Percentiles rank a stretch among this genome's conserved stretches.
These are phyloP conservation scores for Aspergillus sp. DNA, from an alignment of 2,329 filamentous ascomycete genomes.

Conservation along the genomic window DNA sequence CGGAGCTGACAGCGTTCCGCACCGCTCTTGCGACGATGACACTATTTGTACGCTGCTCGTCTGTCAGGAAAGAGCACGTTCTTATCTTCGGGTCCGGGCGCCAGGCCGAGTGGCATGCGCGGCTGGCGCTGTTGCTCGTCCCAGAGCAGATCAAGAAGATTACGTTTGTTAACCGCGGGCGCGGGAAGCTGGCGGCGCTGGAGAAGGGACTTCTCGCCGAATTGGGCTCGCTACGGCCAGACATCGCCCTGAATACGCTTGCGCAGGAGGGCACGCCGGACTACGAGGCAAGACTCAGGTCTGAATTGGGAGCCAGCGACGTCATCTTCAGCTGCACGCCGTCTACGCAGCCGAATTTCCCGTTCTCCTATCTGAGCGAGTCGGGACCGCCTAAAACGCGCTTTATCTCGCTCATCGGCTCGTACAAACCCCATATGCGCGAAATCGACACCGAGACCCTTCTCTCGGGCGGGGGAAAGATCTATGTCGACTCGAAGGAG, in stretches of 20 bases:
- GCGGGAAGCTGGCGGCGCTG: slow-evolving; percentile 48
- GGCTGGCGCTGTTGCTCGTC: slow-evolving; percentile 42
- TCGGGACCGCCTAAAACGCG: slow-evolving; percentile 24
- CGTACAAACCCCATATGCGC: slow-evolving; percentile 46
- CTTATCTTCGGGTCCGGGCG: slow-evolving; percentile 42
- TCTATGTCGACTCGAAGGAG: slow-evolving; percentile 54
- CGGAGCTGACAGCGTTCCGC: slow-evolving; percentile 68
- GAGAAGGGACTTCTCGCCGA: slow-evolving; percentile 19
- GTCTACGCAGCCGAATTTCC: slow-evolving; percentile 36
- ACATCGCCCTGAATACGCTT: slow-evolving; percentile 21
- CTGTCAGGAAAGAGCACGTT: slow-evolving; percentile 23
- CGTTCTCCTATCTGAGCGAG: slow-evolving; percentile 29
- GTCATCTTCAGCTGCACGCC: slow-evolving; percentile 45
- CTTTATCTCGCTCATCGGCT: slow-evolving; percentile 45
- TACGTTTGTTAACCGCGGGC: slow-evolving; percentile 64
- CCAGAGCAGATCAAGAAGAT: slow-evolving; percentile 47
- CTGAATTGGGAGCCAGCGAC: slow-evolving; percentile 26
- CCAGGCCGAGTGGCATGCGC: slow-evolving; percentile 43
- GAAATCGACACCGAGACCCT: slow-evolving; percentile 40
- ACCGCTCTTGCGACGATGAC: slow-evolving; percentile 65
- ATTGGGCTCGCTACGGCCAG: slow-evolving; percentile 29
- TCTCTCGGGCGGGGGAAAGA: slow-evolving; percentile 50
- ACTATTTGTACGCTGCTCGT: slow-evolving; percentile 44
- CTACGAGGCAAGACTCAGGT: slow-evolving; percentile 20
- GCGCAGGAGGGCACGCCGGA: slow-evolving; percentile 57